Evolutionary conservation across 352 stramenopile genomes (phyloP), one percentile per base, ranked within the genome.

Genomic region (Globisporangium nagaii): DNA sequence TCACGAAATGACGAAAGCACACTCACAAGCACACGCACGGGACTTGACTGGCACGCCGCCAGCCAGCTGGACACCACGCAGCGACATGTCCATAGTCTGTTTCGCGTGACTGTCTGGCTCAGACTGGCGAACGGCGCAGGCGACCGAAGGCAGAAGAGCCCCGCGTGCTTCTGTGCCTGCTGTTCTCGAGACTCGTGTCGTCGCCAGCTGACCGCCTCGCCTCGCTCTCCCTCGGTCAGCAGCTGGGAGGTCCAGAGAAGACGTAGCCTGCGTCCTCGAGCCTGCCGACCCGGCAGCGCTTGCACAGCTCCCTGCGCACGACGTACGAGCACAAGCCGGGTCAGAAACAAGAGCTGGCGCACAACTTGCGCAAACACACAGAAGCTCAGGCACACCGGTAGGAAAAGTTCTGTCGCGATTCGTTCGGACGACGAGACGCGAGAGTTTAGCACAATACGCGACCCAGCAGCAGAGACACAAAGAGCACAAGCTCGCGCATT

Each of bases 181-280:
- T 15, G n/a, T 2, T 43, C 27, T 27, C 15, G 25, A 27, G 27
- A 25, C 27, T 25, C n/a, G 37, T 25, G n/a, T 25, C n/a, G 34
- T 25, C 37, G 8, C 37, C 22, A 25, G n/a, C 37, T 25, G 19
- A 43, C n/a, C n/a, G 37, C 7, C 15, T 34, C n/a, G 15, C 24
- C 27, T 36, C 25, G 27, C 6, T 37, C 43, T 37, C n/a, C n/a
- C 19, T 17, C 13, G 2, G 37, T 50, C 25, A 27, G 15, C 40
- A 12, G 19, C 9, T 27, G 43, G 66, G 62, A 34, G 56, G 56
- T 42, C 52, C 37, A 3, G 74, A 42, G 34, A 70, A 84, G 11
- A 86, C 62, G 35, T 79, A 86, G n/a, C 72, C 72, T 4, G 76
- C 74, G 37, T 88, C 71, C 60, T 86, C 68, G 30, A 73, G 73